These are phyloP conservation scores for Nicotiana tomentosiformis DNA, from an alignment of 257 asterid species.

Conservation along the genomic window DNA sequence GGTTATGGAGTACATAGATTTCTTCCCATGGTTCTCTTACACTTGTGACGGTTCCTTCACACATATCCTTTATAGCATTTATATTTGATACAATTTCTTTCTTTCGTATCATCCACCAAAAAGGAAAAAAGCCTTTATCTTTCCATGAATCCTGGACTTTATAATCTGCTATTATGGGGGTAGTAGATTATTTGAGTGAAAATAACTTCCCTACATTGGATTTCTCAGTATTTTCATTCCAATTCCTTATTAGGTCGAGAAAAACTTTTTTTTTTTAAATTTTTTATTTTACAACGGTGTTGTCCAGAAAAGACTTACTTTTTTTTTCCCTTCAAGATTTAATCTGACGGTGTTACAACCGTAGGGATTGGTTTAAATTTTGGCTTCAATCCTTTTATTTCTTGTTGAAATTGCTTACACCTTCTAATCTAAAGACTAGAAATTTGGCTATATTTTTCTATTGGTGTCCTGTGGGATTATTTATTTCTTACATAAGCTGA, in stretches of 20 bases:
- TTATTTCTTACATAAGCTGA: not conserved
- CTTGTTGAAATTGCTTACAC: not conserved
- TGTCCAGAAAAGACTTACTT: not conserved
- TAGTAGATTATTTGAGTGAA: not conserved
- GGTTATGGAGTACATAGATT: not conserved
- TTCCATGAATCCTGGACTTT: not conserved
- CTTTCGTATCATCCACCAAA: not conserved
- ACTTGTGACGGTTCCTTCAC: not conserved
- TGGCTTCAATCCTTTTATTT: not conserved
- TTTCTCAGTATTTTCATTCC: not conserved
- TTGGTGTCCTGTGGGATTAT: not conserved
- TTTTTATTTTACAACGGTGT: too few relatives aligned
- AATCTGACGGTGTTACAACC: not conserved
- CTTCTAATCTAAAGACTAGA: not conserved
- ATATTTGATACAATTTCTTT: not conserved
- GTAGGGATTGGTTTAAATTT: not conserved
- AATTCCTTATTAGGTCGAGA: not conserved
- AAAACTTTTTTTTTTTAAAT: too few relatives aligned
- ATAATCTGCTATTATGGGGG: not conserved
- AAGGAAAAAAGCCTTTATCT: not conserved
- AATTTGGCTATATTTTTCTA: not conserved
- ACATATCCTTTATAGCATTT: not conserved
- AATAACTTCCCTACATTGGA: not conserved
- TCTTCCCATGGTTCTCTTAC: not conserved
- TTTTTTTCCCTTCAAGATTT: not conserved